Base-by-base conservation (phyloP, 352 stramenopile species). In the Phytophthora crassamura region DNA sequence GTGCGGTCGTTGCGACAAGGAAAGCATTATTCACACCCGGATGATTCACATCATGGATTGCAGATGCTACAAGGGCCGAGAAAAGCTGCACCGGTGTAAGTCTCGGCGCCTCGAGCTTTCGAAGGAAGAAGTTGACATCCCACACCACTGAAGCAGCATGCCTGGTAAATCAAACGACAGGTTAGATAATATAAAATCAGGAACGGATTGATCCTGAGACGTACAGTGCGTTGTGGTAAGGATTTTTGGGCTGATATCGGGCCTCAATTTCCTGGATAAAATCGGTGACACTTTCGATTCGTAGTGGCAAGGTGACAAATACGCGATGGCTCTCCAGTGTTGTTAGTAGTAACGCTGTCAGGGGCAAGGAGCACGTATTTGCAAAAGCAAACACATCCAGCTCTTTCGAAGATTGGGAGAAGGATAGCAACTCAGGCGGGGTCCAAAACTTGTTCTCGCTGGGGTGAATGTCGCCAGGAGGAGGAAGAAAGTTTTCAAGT, bases 1-100 rank as follows among this genome's bases (percentile, higher is more conserved):
- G 83, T 10, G 86, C 88, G 45, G 64, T 86, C 15, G 89, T 96
- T 34, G 82, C 86, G 12, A 97, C 74, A 12, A 98, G 78, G 69
- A 95, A 98, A 33, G 75, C 72, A 74, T 98, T 98, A 64, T 88
- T 98, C 14, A 94, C 84, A 9, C 95, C 95, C 0, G 90, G 87
- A 68, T 98, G 95, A 43, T 93, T 97, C 10, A 98, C 79, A 64
- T 98, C 95, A 64, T 98, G 95, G 22, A 96, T 78, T 2, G 95
- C 75, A 4, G 86, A 92, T n/a, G 93, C 89, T 10, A 98, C 57
- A 2, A 98, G 64, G 11, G 96, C 80, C n/a, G 89, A 87, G 34
- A 92, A 82, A 10, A 89, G 36, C 18, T 94, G 80, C 4, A 90
- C 51, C 0, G 82, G 64, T 6, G 73, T 71, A 14, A 77, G 16